phyloP scores from a whole-genome alignment of 305 asterid species.

The Caryopteris hybrid region DNA sequence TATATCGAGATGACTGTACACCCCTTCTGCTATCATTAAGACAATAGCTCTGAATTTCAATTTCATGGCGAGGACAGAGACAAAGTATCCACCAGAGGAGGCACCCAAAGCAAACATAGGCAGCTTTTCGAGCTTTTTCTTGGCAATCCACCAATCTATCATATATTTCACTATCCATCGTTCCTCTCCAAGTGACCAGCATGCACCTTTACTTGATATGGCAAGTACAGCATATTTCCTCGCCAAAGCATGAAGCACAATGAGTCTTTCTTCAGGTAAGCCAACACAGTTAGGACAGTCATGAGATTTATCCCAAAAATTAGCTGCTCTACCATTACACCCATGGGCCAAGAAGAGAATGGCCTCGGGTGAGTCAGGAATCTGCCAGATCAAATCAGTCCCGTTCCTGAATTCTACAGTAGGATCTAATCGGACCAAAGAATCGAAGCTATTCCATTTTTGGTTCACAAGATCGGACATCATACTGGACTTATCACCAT shows the following conservation, averaged over 20 bases:
- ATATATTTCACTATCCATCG: conserved; percentile 45
- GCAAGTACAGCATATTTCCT: conserved; percentile 73
- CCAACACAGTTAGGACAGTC: conserved; percentile 72
- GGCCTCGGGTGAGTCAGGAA: conserved; percentile 73
- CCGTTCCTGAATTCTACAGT: conserved; percentile 52
- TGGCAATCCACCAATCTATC: conserved; percentile 63
- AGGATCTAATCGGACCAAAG: conserved; percentile 52
- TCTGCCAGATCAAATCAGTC: conserved; percentile 78
- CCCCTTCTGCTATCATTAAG: conserved; percentile 88
- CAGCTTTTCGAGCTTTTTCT: conserved; percentile 47
- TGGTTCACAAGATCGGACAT: conserved; percentile 28
- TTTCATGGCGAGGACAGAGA: conserved; percentile 64
- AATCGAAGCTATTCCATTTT: conserved; percentile 54
- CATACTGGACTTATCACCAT: conserved; percentile 29
- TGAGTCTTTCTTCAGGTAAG: conserved; percentile 88
- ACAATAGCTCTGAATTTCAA: conserved; percentile 49
- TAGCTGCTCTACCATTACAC: conserved; percentile 71
- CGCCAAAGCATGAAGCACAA: conserved; percentile 71
- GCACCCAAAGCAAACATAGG: conserved; percentile 90
- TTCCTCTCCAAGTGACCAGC: conserved; percentile 85
- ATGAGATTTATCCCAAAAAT: conserved; percentile 86
- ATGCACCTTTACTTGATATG: conserved; percentile 65
- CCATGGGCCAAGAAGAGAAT: conserved; percentile 91
- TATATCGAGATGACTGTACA: conserved; percentile 54
- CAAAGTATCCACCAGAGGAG: conserved; percentile 90